Base-by-base conservation (phyloP, 768 basidiomycete genomes). In the Lyophyllum shimeji region DNA sequence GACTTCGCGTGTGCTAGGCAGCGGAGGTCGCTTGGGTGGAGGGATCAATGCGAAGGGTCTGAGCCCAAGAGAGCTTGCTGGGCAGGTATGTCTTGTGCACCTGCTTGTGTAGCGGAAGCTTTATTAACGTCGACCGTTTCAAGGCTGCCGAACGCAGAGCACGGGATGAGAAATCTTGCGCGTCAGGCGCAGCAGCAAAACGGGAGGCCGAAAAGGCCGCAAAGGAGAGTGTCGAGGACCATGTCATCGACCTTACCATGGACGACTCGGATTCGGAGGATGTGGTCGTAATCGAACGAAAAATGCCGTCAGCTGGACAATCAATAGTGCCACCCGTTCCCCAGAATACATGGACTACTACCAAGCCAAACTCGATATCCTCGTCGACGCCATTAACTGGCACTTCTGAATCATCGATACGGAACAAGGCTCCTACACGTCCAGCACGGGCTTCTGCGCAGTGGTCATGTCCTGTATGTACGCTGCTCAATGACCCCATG, bases 81-180 rank as follows among this genome's bases (percentile, higher is more conserved):
- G 86, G 11, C 78, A 81, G 73, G 86, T 86, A 9, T 9, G 29
- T 29, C 5, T 29, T 29, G 29, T 29, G 29, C 29, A 29, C 9
- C 60, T 64, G 83, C 69, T 13, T 42, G 53, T 18, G 50, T 46
- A 7, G 29, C 4, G 21, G 9, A 17, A 24, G 37, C 4, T 39
- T 20, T 31, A 46, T 7, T 54, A 52, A 53, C 9, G 9, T 29
- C 40, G 46, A 20, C 39, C 45, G 39, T 25, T 48, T 51, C 12
- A 63, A 97, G 94, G 95, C 95, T 47, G 95, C 95, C 0, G 93
- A 95, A 65, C 79, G 88, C 53, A 76, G 95, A 59, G 74, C 77
- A 12, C 72, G 74, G 11, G 94, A 97, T 63, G 87, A 89, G 62
- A 86, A 86, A 64, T 69, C 80, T 0, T 98, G 95, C 60, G 89